A percentile compares a stretch with the other conserved stretches of the same genome.
Evolutionary conservation across 805 yeast species (phyloP).

Genomic region (Candida hispaniensis): DNA sequence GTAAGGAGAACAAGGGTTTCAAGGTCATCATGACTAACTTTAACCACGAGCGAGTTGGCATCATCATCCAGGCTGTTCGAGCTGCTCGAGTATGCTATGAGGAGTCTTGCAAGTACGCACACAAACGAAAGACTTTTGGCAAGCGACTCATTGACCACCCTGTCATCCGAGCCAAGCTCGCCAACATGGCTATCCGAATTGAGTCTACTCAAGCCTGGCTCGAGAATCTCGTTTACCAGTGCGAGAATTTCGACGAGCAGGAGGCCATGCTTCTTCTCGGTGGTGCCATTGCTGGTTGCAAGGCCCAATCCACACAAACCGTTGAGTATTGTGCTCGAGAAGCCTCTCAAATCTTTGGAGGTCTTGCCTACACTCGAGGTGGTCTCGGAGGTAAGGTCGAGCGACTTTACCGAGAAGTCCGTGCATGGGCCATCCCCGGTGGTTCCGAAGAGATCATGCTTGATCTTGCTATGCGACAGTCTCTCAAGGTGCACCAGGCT

Average conservation of each 20-base stretch:
- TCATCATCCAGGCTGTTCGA: constrained; percentile 33
- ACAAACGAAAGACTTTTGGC: constrained; percentile 35
- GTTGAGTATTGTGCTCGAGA: constrained; percentile 36
- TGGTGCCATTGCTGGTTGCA: constrained; percentile 35
- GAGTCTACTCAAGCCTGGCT: constrained; percentile 35
- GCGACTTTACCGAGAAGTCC: constrained; percentile 35
- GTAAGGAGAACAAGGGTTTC: constrained; percentile 34
- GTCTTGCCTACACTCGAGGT: constrained; percentile 34
- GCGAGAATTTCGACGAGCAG: constrained; percentile 25
- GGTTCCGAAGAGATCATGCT: constrained; percentile 38
- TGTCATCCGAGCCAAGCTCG: constrained; percentile 35
- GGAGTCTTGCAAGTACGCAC: constrained; percentile 33
- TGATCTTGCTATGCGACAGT: constrained; percentile 33
- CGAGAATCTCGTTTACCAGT: constrained; percentile 31
- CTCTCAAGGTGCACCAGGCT: constrained; percentile 32
- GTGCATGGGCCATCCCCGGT: constrained; percentile 37
- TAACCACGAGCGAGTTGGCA: constrained; percentile 36
- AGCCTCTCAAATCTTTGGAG: constrained; percentile 36
- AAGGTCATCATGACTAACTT: constrained; percentile 35
- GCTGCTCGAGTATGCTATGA: constrained; percentile 32
- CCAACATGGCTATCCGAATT: constrained; percentile 32
- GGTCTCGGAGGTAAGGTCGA: constrained; percentile 36
- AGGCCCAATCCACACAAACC: constrained; percentile 34
- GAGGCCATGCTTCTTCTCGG: constrained; percentile 33
- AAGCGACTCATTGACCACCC: constrained; percentile 33